Evolutionary conservation across 2,329 filamentous ascomycete genomes (phyloP), one percentile per base, ranked within the genome.

Genomic region (Stagonosporopsis cucurbitacearum): DNA sequence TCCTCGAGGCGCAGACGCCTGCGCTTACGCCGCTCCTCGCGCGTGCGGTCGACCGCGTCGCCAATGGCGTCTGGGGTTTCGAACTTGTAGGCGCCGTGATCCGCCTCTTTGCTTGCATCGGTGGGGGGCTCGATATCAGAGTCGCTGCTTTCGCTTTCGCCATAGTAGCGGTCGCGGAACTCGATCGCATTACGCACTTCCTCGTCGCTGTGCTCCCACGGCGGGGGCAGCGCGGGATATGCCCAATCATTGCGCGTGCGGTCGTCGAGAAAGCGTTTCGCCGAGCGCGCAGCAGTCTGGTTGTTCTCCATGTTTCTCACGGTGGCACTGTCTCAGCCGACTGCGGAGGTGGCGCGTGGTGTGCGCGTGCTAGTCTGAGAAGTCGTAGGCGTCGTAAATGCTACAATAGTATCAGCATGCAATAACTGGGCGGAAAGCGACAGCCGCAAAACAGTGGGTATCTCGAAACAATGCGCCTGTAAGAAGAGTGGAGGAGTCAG

Each of bases 61-160:
- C 73, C 79, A 13, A 81, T 75, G 50, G 71, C 77, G 47, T 81
- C 79, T 9, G 79, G 78, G 3, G 67, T 72, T 39, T 82, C 79
- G 62, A 80, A 80, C 43, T 72, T 75, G 67, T 76, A 79, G 3
- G 67, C 64, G 4, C 52, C 49, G n/a, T 65, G 62, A 19, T 52
- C 57, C 28, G 75, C 68, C 2, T 63, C 62, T n/a, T 65, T 62
- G 37, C 49, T 53, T 41, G 75, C 70, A 4, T 62, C 63, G 15
- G 35, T 46, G 7, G 17, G n/a, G 19, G 15, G 42, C 3, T 76
- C 75, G 12, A 39, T 44, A 25, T 52, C 54, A 17, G 62, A 65
- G 52, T 64, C 64, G 25, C 62, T 58, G 28, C 65, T 67, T 19
- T 67, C 67, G 17, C 64, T 67, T 35, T 69, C 74, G 58, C 74